phyloP scores from a whole-genome alignment of 2,329 filamentous ascomycete genomes.

The Lecanicillium sp. region DNA sequence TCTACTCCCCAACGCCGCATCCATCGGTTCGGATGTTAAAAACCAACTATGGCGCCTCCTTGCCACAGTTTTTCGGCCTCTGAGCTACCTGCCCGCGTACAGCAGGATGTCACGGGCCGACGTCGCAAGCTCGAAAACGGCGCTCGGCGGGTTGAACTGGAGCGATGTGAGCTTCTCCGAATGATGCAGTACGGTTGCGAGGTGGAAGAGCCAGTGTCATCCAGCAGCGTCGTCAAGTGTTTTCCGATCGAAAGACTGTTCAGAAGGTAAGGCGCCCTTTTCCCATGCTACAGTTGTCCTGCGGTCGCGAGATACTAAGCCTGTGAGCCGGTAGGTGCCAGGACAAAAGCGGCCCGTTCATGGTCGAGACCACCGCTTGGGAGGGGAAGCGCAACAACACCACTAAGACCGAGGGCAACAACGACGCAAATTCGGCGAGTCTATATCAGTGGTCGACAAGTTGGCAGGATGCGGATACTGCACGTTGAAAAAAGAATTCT shows the following conservation, averaged over 20 bases:
- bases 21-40: conserved; percentile 18
- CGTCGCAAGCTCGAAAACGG: conserved; percentile 41
- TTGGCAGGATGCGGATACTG: conserved; percentile 25
- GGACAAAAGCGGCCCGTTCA: conserved; percentile 49
- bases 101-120: conserved; percentile 38
- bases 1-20: conserved; percentile 36
- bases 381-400: conserved; percentile 31
- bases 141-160: conserved; percentile 38
- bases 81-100: conserved; percentile 41
- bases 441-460: conserved; percentile 22
- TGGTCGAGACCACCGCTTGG: conserved; percentile 58
- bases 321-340: conserved; percentile 38
- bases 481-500: conserved; percentile 3
- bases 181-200: conserved; percentile 56
- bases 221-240: conserved; percentile 43
- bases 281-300: conserved; percentile 1
- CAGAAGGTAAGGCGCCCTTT: conserved; percentile 40
- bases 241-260: conserved; percentile 53
- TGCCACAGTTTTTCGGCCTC: conserved; percentile 46
- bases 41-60: conserved; percentile 46
- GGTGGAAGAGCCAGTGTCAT: conserved; percentile 38
- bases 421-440: conserved; percentile 10
- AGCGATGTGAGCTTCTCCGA: conserved; percentile 46
- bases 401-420: conserved; percentile 11
- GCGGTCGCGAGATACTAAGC: conserved; percentile 2